Percentiles rank a stretch among this genome's conserved stretches.
Evolutionary conservation across 305 asterid species (phyloP).

Genomic region (Fraxinus nigra): DNA sequence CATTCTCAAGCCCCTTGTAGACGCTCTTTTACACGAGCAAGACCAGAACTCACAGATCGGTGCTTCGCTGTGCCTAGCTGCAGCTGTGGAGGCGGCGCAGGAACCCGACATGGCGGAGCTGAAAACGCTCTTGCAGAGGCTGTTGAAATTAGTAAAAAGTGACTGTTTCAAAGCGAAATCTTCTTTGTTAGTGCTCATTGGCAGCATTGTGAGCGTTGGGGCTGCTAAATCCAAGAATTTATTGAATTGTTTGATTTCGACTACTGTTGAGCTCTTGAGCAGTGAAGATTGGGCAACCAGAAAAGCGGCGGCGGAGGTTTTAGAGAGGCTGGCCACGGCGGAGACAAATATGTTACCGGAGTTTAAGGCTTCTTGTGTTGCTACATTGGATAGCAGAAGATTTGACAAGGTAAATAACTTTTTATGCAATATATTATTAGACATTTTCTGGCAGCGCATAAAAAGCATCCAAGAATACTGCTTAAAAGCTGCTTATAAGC

Average conservation of each 20-base stretch:
- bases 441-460: background rate
- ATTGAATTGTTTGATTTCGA: constrained; percentile 40
- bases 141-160: constrained; percentile 52
- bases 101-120: constrained; percentile 61
- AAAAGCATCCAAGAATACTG: background rate
- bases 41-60: constrained; percentile 76
- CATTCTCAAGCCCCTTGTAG: constrained; percentile 61
- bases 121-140: constrained; percentile 55
- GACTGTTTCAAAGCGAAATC: constrained; percentile 74
- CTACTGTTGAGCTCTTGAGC: constrained; percentile 54
- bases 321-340: constrained; percentile 48
- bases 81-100: constrained; percentile 73
- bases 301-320: constrained; percentile 76
- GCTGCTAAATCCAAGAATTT: constrained; percentile 44
- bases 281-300: constrained; percentile 82
- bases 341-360: constrained; percentile 44
- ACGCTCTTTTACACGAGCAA: constrained; percentile 71
- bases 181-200: constrained; percentile 47
- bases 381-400: constrained; percentile 58
- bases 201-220: constrained; percentile 49
- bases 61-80: constrained; percentile 69
- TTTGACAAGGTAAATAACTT: constrained; percentile 64
- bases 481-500: background rate
- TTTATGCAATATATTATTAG: background rate
- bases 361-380: constrained; percentile 45